A percentile compares a stretch with the other conserved stretches of the same genome.
Evolutionary conservation across 2,329 filamentous ascomycete species (phyloP).

Genomic region (Aspergillus novofumigatus): DNA sequence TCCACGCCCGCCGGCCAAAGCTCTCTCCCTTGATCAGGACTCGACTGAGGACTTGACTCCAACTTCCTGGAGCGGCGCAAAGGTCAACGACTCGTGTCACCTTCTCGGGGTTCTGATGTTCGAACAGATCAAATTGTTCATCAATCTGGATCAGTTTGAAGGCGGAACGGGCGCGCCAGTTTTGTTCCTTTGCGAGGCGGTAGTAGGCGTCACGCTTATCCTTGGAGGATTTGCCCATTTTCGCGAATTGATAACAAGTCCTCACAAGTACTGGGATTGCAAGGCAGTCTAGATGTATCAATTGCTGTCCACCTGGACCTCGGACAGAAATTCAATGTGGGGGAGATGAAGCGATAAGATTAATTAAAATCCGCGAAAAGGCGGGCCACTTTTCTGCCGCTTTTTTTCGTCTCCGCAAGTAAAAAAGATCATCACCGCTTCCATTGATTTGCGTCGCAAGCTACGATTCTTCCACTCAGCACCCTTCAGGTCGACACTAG

Average conservation of each 20-base stretch:
- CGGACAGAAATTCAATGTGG: neutral
- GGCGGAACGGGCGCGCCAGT: slow-evolving; percentile 91
- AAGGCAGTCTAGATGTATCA: neutral
- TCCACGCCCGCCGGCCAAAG: slow-evolving; percentile 81
- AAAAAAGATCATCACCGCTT: slow-evolving; percentile 5
- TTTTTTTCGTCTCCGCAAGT: slow-evolving; percentile 28
- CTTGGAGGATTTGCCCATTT: slow-evolving; percentile 95
- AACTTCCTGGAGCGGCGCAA: slow-evolving; percentile 91
- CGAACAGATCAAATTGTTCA: slow-evolving; percentile 92
- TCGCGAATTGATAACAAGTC: neutral
- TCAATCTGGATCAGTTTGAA: slow-evolving; percentile 97
- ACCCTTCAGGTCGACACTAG: neutral
- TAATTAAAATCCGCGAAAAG: slow-evolving; percentile 30
- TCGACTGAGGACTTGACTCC: slow-evolving; percentile 93
- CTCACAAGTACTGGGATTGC: neutral
- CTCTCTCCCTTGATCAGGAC: slow-evolving; percentile 91
- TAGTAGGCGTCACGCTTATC: slow-evolving; percentile 99
- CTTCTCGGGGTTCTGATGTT: slow-evolving; percentile 53
- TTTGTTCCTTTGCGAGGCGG: slow-evolving; percentile 94
- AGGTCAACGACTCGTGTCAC: slow-evolving; percentile 93
- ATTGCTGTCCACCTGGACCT: neutral
- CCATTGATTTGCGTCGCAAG: neutral
- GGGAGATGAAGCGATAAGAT: slow-evolving; percentile 30
- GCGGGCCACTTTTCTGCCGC: slow-evolving; percentile 30
- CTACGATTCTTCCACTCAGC: neutral